phyloP scores from a whole-genome alignment of 208 protist species.

The Herpetomonas samuelpessoai region DNA sequence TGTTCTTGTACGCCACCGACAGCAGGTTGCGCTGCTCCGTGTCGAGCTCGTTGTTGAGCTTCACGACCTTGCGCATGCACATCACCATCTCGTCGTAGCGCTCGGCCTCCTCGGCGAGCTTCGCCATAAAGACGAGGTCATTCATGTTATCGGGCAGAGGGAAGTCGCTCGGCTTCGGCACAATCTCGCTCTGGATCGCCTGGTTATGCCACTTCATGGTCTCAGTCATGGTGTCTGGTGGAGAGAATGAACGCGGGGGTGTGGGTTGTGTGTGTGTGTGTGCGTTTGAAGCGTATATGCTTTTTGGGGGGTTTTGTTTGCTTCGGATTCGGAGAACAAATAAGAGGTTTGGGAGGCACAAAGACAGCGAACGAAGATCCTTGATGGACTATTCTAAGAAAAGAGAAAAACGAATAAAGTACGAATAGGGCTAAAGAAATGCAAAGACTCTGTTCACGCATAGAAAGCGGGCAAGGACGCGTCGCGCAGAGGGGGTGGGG shows the following conservation, averaged over 20 bases:
- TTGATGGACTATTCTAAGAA: too few relatives aligned
- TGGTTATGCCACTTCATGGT: slow-evolving; percentile 81
- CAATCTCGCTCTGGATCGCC: slow-evolving; percentile 67
- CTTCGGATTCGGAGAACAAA: too few relatives aligned
- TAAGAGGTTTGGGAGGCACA: too few relatives aligned
- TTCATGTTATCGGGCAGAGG: slow-evolving; percentile 71
- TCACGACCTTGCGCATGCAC: slow-evolving; percentile 97
- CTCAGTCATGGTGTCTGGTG: slow-evolving; percentile 52
- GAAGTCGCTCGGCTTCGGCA: slow-evolving; percentile 78
- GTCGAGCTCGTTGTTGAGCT: slow-evolving; percentile 95
- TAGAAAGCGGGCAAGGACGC: too few relatives aligned
- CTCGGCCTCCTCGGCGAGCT: slow-evolving; percentile 98
- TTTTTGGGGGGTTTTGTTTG: too few relatives aligned
- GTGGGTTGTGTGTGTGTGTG: neutral
- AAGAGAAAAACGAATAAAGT: too few relatives aligned
- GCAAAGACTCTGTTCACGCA: too few relatives aligned
- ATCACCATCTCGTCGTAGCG: slow-evolving; percentile 98
- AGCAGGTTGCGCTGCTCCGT: slow-evolving; percentile 99
- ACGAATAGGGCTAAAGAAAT: too few relatives aligned
- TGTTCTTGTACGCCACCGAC: slow-evolving; percentile 99
- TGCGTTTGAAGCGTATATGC: too few relatives aligned
- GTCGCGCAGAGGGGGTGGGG: too few relatives aligned
- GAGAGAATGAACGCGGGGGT: neutral
- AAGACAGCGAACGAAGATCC: too few relatives aligned
- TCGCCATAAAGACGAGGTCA: slow-evolving; percentile 95